Evolutionary conservation across 106 monocot species (phyloP).

Genomic region (Apostasia shenzhenica): DNA sequence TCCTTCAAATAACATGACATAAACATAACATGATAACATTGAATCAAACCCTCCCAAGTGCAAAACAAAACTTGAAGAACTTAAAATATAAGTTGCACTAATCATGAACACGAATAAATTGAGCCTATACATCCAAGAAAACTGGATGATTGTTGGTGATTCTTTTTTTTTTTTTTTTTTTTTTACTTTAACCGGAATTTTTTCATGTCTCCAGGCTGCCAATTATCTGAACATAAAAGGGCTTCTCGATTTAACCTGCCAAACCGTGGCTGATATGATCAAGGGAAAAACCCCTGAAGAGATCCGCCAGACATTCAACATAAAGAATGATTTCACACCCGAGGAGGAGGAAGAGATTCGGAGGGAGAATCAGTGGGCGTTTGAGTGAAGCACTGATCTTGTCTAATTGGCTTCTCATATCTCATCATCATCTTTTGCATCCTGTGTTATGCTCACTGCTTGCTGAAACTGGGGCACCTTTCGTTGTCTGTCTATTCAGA

Average conservation of each 20-base stretch:
- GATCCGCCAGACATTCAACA: constrained; percentile 16
- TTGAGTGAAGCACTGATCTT: constrained; percentile 2
- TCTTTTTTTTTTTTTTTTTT: neutral
- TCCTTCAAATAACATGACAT: neutral
- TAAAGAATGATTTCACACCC: constrained; percentile 20
- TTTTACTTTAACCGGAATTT: neutral
- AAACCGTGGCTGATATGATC: constrained; percentile 21
- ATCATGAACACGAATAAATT: neutral
- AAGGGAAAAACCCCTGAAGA: constrained; percentile 22
- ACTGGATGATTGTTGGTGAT: neutral
- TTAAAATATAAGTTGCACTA: neutral
- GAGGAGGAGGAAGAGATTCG: constrained; percentile 22
- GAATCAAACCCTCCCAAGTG: neutral
- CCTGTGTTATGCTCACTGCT: too few species aligned
- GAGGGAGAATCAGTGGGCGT: constrained; percentile 19
- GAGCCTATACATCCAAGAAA: neutral
- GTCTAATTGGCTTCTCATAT: too few species aligned
- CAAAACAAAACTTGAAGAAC: neutral
- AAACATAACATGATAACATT: neutral
- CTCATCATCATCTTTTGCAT: too few species aligned
- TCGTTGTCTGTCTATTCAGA: too few species aligned
- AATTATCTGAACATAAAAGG: constrained; percentile 22
- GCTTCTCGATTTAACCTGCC: constrained; percentile 17
- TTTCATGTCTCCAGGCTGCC: constrained; percentile 9
- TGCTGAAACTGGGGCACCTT: too few species aligned